Evolutionary conservation across 2,329 filamentous ascomycete genomes (phyloP), one percentile per base, ranked within the genome.

Genomic region (Penicillium paneum): DNA sequence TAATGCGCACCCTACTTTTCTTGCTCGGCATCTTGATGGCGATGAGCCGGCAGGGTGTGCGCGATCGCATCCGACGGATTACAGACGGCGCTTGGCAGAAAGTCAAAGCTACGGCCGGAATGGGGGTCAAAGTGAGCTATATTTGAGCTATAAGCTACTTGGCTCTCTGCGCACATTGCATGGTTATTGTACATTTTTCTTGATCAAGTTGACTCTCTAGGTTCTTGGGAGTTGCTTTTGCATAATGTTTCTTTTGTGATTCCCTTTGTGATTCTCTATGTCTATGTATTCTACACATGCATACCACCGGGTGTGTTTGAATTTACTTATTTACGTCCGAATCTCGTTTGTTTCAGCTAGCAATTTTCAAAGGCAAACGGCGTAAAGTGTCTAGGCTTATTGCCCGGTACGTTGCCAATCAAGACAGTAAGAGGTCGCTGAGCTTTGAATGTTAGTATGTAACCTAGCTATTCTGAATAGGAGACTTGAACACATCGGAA

Each of bases 41-140:
- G 60, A 78, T 97, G 56, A 88, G 89, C 54, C 82, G 89, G 64
- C 82, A 83, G 65, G 87, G 88, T 67, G 78, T 96, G 13, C 83
- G 92, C 38, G 86, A 95, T 62, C 83, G 88, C 60, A 73, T 97
- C 34, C 81, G 85, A 69, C 81, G 86, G 52, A 78, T 91, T 35
- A 68, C 95, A 40, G 83, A 82, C 36, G 78, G 81, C 28, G 85
- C 85, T 10, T 96, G 91, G 91, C 82, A 83, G 51, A 97, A 96
- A 76, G 77, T 96, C 38, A 85, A 83, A 70, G 82, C 85, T 42
- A 97, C 94, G 0, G 87, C 93, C 5, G 92, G 92, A 1, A 97
- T 97, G 93, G 94, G 93, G 2, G 89, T 95, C 60, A 97, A 97
- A 78, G 92, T 97, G 67, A 96, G 89, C 71, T 97, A 97, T 76